Evolutionary conservation across 140 eudicot genomes (phyloP), one percentile per base, ranked within the genome.

Genomic region (Erigeron philadelphicus): DNA sequence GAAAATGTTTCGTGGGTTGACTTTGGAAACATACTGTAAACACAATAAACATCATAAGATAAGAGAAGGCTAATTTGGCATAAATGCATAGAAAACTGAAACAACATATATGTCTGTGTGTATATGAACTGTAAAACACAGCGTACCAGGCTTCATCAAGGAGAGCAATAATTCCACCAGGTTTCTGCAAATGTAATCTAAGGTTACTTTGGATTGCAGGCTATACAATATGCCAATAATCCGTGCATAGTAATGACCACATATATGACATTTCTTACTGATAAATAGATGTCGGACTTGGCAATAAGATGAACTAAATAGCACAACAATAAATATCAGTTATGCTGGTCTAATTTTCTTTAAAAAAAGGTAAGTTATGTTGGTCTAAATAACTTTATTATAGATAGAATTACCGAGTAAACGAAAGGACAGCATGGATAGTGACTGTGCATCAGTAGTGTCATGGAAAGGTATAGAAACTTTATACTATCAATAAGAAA

Each of bases 131-230:
- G 70, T 17, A 67, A 38, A 53, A 56, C 50, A 66, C 61, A 23
- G 69, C 58, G 16, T 84, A 92, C 98, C 98, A 92, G 77, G 98
- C 98, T 81, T 92, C 98, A 82, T 92, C 98, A 73, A 92, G 98
- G 63, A 92, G 87, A 71, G 98, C 98, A 81, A 92, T 81, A 74
- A 88, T 88, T 40, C 98, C 98, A 78, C 98, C 98, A 76, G 98
- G 98, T 86, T 93, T 93, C 98, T 93, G 89, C 87, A 80, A 75
- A 72, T 65, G 58, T 63, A 45, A 61, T 55, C 64, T 21, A 69
- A 11, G 45, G 63, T 57, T 21, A 57, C 48, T 60, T 61, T 69
- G 44, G 66, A 53, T 61, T 70, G 59, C 44, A 53, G 52, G 59
- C 70, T 70, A 40, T 57, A 65, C 68, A 71, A 19, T 59, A 38